A percentile compares a stretch with the other conserved stretches of the same genome.
phyloP scores from a whole-genome alignment of 352 stramenopile species.

The Globisporangium iwayamae region DNA sequence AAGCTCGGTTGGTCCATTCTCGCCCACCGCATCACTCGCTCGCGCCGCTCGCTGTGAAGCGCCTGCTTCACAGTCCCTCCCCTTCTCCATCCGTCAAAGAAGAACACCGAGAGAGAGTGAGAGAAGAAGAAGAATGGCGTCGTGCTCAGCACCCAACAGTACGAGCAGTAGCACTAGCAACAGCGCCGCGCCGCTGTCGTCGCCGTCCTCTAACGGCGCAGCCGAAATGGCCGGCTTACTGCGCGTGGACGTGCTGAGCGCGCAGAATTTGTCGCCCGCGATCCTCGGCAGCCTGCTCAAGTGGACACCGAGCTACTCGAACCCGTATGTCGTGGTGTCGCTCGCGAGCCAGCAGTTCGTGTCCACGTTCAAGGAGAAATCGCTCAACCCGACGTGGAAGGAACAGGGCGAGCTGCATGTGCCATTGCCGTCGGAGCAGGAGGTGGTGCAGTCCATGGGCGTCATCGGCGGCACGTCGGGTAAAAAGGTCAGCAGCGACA shows the following conservation, averaged over 20 bases:
- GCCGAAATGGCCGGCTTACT: constrained; percentile 35
- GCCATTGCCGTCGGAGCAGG: constrained; percentile 52
- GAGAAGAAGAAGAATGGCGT: constrained; percentile 27
- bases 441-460: constrained; percentile 45
- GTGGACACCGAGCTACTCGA: constrained; percentile 66
- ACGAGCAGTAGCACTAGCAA: neutral
- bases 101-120: neutral
- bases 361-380: constrained; percentile 41
- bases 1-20: constrained; percentile 3
- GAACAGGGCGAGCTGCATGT: constrained; percentile 48
- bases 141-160: constrained; percentile 17
- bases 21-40: neutral
- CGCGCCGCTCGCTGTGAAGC: neutral
- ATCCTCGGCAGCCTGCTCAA: constrained; percentile 63
- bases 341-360: constrained; percentile 52
- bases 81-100: neutral
- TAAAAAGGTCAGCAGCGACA: constrained; percentile 18
- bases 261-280: constrained; percentile 55
- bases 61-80: neutral
- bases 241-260: constrained; percentile 53
- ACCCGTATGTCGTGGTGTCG: constrained; percentile 59
- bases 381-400: constrained; percentile 68
- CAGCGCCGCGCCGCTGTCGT: constrained; percentile 10
- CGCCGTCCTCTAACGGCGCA: constrained; percentile 1
- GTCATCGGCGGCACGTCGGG: constrained; percentile 17